Conservation (phyloP, 805 yeast species). For the Starmerella apicola region DNA sequence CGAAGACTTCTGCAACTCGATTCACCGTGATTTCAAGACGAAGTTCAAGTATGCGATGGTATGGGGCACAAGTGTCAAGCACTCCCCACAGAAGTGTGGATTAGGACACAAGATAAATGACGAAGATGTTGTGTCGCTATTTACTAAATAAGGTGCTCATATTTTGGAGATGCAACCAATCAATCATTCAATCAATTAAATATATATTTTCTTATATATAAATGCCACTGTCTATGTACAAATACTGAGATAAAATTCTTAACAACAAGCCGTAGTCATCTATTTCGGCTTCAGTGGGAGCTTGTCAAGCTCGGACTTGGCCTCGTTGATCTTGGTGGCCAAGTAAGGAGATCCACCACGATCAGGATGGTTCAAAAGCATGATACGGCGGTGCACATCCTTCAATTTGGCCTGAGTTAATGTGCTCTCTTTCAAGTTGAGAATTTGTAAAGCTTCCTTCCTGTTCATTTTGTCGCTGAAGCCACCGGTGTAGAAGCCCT, state of each 20-base stretch:
- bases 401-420: slow-evolving; percentile 37
- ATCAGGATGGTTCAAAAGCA: slow-evolving; percentile 81
- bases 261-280: background rate
- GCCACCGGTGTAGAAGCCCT: slow-evolving; percentile 71
- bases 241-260: background rate
- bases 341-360: slow-evolving; percentile 73
- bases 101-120: slow-evolving; percentile 70
- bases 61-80: slow-evolving; percentile 93
- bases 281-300: slow-evolving; percentile 22
- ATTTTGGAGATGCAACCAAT: background rate
- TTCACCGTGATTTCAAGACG: slow-evolving; percentile 84
- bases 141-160: slow-evolving; percentile 52
- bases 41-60: slow-evolving; percentile 89
- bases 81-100: slow-evolving; percentile 95
- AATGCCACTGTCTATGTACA: background rate
- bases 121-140: slow-evolving; percentile 87
- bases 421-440: slow-evolving; percentile 42
- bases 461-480: slow-evolving; percentile 86
- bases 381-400: slow-evolving; percentile 58
- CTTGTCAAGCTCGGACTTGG: slow-evolving; percentile 66
- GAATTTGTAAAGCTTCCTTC: slow-evolving; percentile 75
- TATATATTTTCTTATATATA: background rate
- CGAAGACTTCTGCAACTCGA: slow-evolving; percentile 79
- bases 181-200: background rate
- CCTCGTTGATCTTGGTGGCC: slow-evolving; percentile 78